Conservation (phyloP, 768 basidiomycete genomes). For the Mycena kentingensis region DNA sequence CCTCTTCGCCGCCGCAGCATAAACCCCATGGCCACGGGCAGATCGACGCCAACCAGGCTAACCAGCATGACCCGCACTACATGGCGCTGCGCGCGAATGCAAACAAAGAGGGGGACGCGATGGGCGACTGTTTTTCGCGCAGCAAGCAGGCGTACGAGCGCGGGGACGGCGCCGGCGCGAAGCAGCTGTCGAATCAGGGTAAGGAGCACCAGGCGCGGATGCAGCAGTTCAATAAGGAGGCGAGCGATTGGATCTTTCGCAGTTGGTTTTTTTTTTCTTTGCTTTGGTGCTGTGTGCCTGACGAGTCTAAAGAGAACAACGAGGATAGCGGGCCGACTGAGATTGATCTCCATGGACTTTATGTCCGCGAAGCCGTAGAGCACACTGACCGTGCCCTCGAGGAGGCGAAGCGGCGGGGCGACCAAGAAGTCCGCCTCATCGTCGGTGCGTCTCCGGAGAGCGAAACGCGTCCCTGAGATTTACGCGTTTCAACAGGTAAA, state of each 20-base stretch:
- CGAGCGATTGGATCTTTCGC: slow-evolving; percentile 89
- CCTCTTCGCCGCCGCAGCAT: neutral
- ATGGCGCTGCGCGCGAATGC: slow-evolving; percentile 71
- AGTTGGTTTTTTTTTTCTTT: slow-evolving; percentile 43
- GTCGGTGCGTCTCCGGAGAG: slow-evolving; percentile 86
- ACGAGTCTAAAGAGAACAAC: slow-evolving; percentile 65
- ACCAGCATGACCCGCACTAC: slow-evolving; percentile 74
- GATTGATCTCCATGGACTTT: slow-evolving; percentile 88
- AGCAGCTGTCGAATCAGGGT: slow-evolving; percentile 79
- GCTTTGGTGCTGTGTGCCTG: slow-evolving; percentile 2
- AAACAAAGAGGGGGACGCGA: slow-evolving; percentile 75
- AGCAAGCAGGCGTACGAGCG: slow-evolving; percentile 75
- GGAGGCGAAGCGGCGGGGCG: slow-evolving; percentile 63
- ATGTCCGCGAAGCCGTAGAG: slow-evolving; percentile 88
- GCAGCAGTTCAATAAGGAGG: slow-evolving; percentile 77
- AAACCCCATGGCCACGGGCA: neutral
- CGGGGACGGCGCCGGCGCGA: slow-evolving; percentile 77
- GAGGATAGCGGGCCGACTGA: slow-evolving; percentile 72
- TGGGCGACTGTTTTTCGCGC: slow-evolving; percentile 69
- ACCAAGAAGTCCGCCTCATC: slow-evolving; percentile 72
- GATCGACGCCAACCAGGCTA: slow-evolving; percentile 54
- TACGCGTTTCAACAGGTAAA: slow-evolving; percentile 54
- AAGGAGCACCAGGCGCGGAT: slow-evolving; percentile 78
- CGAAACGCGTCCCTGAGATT: too few relatives aligned
- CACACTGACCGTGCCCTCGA: slow-evolving; percentile 71